A percentile compares a stretch with the other conserved stretches of the same genome.
Conservation (phyloP, 352 stramenopile species). For the Phytophthora pisi region DNA sequence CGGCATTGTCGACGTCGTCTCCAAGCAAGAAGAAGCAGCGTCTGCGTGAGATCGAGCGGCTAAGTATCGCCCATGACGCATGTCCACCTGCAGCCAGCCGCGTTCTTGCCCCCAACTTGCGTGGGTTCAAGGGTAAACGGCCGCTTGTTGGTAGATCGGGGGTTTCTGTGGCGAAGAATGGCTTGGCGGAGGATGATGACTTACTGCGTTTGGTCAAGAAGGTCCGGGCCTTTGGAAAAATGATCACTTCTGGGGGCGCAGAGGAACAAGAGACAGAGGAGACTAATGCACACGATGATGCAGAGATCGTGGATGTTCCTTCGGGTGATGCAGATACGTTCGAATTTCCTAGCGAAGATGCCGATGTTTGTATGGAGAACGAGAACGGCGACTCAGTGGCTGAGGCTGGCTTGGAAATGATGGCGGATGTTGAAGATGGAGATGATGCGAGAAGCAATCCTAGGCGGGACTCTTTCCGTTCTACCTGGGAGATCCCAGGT, state of each 20-base stretch:
- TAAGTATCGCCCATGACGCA: conserved; percentile 50
- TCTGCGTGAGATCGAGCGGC: conserved; percentile 49
- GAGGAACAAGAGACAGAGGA: conserved; percentile 3
- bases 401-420: conserved; percentile 7
- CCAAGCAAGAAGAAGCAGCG: conserved; percentile 43
- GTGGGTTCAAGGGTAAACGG: conserved; percentile 6
- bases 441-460: conserved; percentile 22
- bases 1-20: conserved; percentile 31
- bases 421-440: conserved; percentile 12
- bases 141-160: not conserved
- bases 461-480: conserved; percentile 55
- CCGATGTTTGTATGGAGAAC: conserved; percentile 14
- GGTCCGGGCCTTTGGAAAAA: conserved; percentile 41
- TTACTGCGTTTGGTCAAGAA: conserved; percentile 38
- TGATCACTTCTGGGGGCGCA: conserved; percentile 33
- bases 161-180: conserved; percentile 1
- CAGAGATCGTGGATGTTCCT: not conserved
- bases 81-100: conserved; percentile 9
- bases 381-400: not conserved
- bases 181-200: conserved; percentile 22
- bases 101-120: conserved; percentile 13
- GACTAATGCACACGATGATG: not conserved
- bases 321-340: conserved; percentile 10
- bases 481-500: conserved; percentile 62
- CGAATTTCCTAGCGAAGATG: conserved; percentile 24